Evolutionary conservation across 495 filamentous ascomycete species (phyloP), one percentile per base, ranked within the genome.

Genomic region (Daldinia caldariorum): DNA sequence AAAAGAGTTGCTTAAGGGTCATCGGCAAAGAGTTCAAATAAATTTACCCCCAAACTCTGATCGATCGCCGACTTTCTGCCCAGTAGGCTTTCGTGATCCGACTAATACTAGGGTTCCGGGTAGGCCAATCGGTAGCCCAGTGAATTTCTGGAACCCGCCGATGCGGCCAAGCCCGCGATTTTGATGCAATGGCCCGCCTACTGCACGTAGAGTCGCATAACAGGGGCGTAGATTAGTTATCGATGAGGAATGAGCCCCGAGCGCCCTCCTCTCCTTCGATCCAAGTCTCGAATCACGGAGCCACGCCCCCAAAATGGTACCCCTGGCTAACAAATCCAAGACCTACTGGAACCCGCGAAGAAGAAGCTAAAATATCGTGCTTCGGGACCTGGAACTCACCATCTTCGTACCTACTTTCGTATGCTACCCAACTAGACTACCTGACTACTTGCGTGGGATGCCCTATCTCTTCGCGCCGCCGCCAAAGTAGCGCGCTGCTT

Each of bases 161-260:
- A 73, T 73, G 70, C 70, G 61, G 70, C 66, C 70, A 70, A 69
- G 70, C 61, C 70, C 70, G 70, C 68, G n/a, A 43, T 31, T 41
- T 56, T 34, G 58, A 63, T 67, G 69, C 66, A 66, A 56, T 69
- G 60, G 60, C 62, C 66, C 50, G 50, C 59, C 45, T 41, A 2
- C 60, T 70, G 70, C 62, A 63, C 62, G 35, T 26, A 66, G 62
- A 61, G 70, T 73, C 62, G 61, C 63, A 73, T 56, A 61, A 64
- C 57, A 65, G 61, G 53, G 61, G 57, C 69, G 69, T 50, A 55
- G 7, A 12, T 61, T 55, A 56, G 59, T 61, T 68, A 65, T 72
- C 65, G 65, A 72, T 72, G 43, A 51, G 70, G 70, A 68, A 72
- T 68, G 57, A 68, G 31, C 64, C 56, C 70, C 70, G 70, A 70